Evolutionary conservation across 2,329 filamentous ascomycete genomes (phyloP).

Genomic region (Hymenoscyphus occultus): DNA sequence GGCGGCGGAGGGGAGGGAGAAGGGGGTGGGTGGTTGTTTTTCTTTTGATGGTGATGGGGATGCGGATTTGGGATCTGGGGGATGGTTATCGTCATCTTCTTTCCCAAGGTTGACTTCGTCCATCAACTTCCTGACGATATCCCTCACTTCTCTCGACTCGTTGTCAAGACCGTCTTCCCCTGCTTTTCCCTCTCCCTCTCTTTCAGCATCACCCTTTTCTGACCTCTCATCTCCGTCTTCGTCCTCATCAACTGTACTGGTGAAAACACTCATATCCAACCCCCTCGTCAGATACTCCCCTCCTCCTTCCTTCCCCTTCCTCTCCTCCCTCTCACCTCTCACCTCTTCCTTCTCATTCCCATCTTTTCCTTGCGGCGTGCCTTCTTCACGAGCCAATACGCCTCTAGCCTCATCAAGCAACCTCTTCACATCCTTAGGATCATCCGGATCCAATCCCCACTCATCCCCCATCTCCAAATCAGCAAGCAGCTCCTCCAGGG

Average conservation of each 20-base stretch:
- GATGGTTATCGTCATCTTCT: slow-evolving; percentile 8
- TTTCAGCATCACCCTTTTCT: slow-evolving; percentile 34
- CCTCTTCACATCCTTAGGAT: slow-evolving; percentile 32
- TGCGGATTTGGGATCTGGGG: neutral
- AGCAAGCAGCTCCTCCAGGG: slow-evolving; percentile 33
- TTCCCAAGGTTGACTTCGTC: slow-evolving; percentile 33
- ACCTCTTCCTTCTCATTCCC: slow-evolving; percentile 34
- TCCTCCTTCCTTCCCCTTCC: neutral
- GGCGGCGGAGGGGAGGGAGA: slow-evolving; percentile 27
- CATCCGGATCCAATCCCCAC: slow-evolving; percentile 32
- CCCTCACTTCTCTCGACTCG: slow-evolving; percentile 34
- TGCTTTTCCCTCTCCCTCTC: slow-evolving; percentile 18
- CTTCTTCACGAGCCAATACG: slow-evolving; percentile 19
- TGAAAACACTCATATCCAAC: slow-evolving; percentile 35
- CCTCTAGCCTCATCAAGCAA: slow-evolving; percentile 31
- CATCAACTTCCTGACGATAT: slow-evolving; percentile 32
- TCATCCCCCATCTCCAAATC: slow-evolving; percentile 32
- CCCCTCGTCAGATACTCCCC: slow-evolving; percentile 25
- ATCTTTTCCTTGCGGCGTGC: slow-evolving; percentile 29
- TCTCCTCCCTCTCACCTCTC: too few relatives aligned
- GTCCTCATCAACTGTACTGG: slow-evolving; percentile 44
- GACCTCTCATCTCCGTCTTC: slow-evolving; percentile 41
- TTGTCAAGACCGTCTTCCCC: slow-evolving; percentile 14
- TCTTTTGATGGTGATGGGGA: neutral
- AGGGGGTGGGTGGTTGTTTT: neutral